Conservation (phyloP, 163 green algal species). For the Prototheca cutis region DNA sequence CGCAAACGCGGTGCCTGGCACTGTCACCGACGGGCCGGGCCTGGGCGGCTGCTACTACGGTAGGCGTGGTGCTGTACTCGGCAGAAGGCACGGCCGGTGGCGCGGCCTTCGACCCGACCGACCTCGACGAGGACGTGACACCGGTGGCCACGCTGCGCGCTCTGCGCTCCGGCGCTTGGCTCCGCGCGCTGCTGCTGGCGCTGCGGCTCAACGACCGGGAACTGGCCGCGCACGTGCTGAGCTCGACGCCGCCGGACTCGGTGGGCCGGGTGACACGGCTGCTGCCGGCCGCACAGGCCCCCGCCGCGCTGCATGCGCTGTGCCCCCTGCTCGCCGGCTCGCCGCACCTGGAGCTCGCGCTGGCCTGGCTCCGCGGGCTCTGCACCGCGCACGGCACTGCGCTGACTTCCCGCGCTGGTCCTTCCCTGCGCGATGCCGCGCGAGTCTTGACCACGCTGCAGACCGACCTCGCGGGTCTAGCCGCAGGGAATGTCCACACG, state of each 20-base stretch:
- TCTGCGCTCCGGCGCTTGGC: constrained; percentile 31
- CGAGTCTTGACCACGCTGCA: constrained; percentile 49
- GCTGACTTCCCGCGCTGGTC: constrained; percentile 14
- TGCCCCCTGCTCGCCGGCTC: constrained; percentile 33
- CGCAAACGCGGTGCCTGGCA: constrained; percentile 6
- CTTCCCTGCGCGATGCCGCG: constrained; percentile 55
- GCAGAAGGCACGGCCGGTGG: constrained; percentile 57
- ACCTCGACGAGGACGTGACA: constrained; percentile 75
- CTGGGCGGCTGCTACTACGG: constrained; percentile 84
- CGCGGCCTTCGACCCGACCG: constrained; percentile 84
- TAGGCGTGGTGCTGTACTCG: constrained; percentile 44
- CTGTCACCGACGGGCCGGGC: constrained; percentile 73
- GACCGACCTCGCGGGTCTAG: constrained; percentile 46
- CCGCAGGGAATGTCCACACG: constrained; percentile 67
- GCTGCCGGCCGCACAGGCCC: constrained; percentile 28
- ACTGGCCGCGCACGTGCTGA: constrained; percentile 45
- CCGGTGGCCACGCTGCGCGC: constrained; percentile 46
- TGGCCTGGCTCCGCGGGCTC: constrained; percentile 29
- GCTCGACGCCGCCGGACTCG: constrained; percentile 10
- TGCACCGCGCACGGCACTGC: constrained; percentile 4
- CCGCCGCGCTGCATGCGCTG: constrained; percentile 41
- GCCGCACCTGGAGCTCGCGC: constrained; percentile 70
- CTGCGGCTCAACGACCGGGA: constrained; percentile 59
- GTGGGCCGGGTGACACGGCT: constrained; percentile 20
- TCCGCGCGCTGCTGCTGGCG: constrained; percentile 68